These are phyloP conservation scores for Blastobotrys peoriensis DNA, from an alignment of 805 yeast species.

Conservation along the genomic window DNA sequence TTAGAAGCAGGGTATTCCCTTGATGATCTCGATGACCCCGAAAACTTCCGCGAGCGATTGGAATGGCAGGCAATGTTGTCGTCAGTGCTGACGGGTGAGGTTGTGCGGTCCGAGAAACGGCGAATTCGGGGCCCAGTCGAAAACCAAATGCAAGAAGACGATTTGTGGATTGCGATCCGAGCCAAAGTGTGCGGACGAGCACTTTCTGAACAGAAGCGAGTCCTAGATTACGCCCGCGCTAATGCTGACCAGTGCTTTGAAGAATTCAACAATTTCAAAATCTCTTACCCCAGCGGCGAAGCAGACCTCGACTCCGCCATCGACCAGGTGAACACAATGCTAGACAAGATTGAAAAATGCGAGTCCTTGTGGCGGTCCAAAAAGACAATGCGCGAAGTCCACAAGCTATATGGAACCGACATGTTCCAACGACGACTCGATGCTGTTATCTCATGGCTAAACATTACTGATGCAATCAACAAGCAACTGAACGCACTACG, in stretches of 20 bases:
- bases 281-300: constrained; percentile 25
- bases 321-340: constrained; percentile 47
- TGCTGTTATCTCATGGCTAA: constrained; percentile 78
- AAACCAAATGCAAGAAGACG: constrained; percentile 49
- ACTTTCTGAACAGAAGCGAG: constrained; percentile 67
- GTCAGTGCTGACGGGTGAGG: constrained; percentile 90
- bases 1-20: constrained; percentile 22
- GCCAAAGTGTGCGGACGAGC: constrained; percentile 79
- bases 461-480: constrained; percentile 63
- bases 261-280: constrained; percentile 52
- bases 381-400: constrained; percentile 71
- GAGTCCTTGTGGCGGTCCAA: constrained; percentile 74
- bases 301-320: constrained; percentile 32
- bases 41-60: constrained; percentile 54
- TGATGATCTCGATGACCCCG: constrained; percentile 25
- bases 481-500: constrained; percentile 55
- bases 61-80: constrained; percentile 96
- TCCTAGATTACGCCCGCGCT: constrained; percentile 62
- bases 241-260: constrained; percentile 68
- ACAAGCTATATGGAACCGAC: constrained; percentile 59
- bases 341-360: constrained; percentile 58
- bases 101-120: constrained; percentile 77
- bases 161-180: constrained; percentile 80
- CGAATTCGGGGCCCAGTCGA: constrained; percentile 41
- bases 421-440: constrained; percentile 63